These are phyloP conservation scores for Miscanthus sacchariflorus DNA, from an alignment of 202 grass and related monocot species.

Conservation along the genomic window DNA sequence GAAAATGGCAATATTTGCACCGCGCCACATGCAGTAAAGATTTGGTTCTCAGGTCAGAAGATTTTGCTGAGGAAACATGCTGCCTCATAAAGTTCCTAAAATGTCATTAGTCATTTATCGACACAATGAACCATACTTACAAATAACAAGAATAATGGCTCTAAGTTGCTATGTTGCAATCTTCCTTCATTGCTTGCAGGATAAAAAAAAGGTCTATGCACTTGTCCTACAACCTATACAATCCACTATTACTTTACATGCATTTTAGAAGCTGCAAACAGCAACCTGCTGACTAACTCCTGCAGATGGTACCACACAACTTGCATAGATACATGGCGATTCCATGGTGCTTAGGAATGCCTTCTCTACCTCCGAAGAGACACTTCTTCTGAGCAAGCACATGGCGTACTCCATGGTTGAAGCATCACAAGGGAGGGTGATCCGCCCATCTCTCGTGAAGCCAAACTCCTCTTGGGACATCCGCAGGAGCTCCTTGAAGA, in stretches of 20 bases:
- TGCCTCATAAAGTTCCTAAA: not conserved
- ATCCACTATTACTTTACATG: not conserved
- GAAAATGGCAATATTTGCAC: not conserved
- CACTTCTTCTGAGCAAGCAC: conserved; percentile 44
- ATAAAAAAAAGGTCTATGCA: not conserved
- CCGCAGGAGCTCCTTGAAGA: conserved; percentile 50
- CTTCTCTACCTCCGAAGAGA: conserved; percentile 46
- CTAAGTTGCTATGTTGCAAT: not conserved
- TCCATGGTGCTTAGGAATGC: conserved; percentile 45
- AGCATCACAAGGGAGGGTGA: conserved; percentile 52
- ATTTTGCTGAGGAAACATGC: not conserved
- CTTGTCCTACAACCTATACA: conserved; percentile 8
- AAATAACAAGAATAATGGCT: conserved; percentile 1
- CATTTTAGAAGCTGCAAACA: conserved; percentile 31
- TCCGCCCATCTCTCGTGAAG: conserved; percentile 39
- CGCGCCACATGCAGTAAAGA: not conserved
- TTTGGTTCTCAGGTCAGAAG: not conserved
- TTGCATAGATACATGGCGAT: conserved; percentile 17
- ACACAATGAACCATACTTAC: not conserved
- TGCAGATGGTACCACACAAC: not conserved
- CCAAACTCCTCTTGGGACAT: conserved; percentile 66
- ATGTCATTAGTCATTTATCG: not conserved
- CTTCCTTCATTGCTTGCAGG: not conserved
- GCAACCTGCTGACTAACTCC: conserved; percentile 17
- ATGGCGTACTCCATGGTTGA: conserved; percentile 50